Evolutionary conservation across 164 flowering plant species (phyloP).

Genomic region (Paratinospora sagittata): DNA sequence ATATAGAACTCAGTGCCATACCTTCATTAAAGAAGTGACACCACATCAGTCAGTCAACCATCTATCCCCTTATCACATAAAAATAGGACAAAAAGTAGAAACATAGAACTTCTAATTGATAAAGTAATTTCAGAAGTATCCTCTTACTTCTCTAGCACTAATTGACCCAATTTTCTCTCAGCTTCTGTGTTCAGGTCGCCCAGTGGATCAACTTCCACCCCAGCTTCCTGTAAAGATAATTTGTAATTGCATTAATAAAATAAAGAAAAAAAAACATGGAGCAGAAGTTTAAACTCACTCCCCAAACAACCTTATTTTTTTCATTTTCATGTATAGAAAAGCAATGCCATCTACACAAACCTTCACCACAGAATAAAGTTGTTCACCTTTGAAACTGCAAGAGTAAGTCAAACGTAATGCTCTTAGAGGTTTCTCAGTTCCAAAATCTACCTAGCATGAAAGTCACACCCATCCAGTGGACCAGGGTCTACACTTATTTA

Average conservation of each 20-base stretch:
- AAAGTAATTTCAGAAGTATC: not conserved
- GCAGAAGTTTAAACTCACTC: not conserved
- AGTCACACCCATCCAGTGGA: too few relatives aligned
- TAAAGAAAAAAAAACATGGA: not conserved
- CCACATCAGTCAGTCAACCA: not conserved
- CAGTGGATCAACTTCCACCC: constrained; percentile 67
- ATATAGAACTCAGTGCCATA: constrained; percentile 92
- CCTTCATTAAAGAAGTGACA: constrained; percentile 27
- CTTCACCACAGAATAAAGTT: not conserved
- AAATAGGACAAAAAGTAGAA: not conserved
- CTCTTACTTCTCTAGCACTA: constrained; percentile 72
- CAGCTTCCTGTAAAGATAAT: constrained; percentile 65
- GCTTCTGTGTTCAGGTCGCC: constrained; percentile 92
- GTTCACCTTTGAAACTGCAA: not conserved
- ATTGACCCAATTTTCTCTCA: constrained; percentile 82
- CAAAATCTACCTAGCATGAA: too few relatives aligned
- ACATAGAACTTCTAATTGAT: not conserved
- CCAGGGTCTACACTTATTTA: not conserved
- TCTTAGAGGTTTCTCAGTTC: too few relatives aligned
- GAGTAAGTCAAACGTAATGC: too few relatives aligned
- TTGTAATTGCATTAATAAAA: constrained; percentile 3
- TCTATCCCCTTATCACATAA: not conserved
- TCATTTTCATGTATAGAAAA: not conserved
- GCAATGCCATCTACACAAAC: not conserved
- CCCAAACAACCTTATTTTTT: not conserved